Evolutionary conservation across 768 basidiomycete species (phyloP).

Genomic region (Lyophyllum atratum): DNA sequence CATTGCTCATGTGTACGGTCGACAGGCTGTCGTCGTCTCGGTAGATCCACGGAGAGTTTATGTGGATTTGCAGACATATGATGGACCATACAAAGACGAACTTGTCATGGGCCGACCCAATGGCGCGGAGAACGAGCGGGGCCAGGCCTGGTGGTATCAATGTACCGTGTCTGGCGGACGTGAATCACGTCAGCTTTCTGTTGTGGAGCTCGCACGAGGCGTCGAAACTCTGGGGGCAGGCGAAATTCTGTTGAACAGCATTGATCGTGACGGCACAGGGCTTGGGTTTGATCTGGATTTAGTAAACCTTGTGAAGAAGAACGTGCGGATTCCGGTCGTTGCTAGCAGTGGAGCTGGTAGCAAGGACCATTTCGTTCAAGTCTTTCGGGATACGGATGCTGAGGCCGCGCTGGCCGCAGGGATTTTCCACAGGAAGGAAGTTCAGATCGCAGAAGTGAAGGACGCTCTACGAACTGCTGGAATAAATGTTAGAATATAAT

Average conservation of each 20-base stretch:
- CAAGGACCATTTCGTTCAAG: slow-evolving; percentile 81
- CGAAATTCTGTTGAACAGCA: slow-evolving; percentile 93
- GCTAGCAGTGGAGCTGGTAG: slow-evolving; percentile 93
- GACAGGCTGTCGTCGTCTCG: slow-evolving; percentile 98
- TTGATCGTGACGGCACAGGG: slow-evolving; percentile 94
- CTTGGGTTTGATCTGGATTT: slow-evolving; percentile 90
- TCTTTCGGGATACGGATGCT: slow-evolving; percentile 76
- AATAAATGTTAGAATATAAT: slow-evolving; percentile 43
- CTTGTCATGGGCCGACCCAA: slow-evolving; percentile 51
- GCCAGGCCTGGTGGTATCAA: slow-evolving; percentile 97
- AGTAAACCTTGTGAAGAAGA: slow-evolving; percentile 69
- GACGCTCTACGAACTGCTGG: slow-evolving; percentile 43
- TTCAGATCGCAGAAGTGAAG: slow-evolving; percentile 84
- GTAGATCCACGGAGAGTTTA: slow-evolving; percentile 90
- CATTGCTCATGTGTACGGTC: slow-evolving; percentile 87
- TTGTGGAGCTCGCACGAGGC: slow-evolving; percentile 86
- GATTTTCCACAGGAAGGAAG: slow-evolving; percentile 93
- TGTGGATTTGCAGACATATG: slow-evolving; percentile 65
- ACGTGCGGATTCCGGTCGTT: slow-evolving; percentile 88
- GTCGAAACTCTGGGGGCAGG: slow-evolving; percentile 93
- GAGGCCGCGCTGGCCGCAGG: slow-evolving; percentile 96
- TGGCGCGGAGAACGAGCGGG: slow-evolving; percentile 55
- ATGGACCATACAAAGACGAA: slow-evolving; percentile 69
- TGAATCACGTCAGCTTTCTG: slow-evolving; percentile 80
- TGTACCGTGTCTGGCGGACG: slow-evolving; percentile 96